Base-by-base conservation (phyloP, 768 basidiomycete species). In the Paxillus involutus region DNA sequence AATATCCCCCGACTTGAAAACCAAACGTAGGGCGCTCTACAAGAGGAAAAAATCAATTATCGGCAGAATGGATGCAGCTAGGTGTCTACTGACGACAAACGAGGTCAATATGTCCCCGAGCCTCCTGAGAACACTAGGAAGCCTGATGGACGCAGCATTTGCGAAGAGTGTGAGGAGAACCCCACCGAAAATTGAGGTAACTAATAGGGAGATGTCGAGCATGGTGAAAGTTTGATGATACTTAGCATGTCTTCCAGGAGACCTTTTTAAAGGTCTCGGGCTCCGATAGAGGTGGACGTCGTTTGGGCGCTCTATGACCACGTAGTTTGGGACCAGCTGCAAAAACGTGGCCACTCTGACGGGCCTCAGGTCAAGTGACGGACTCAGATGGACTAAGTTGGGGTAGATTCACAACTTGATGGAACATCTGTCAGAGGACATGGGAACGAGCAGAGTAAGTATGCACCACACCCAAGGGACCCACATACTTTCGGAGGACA, bases 161-260 rank as follows among this genome's bases (percentile, higher is more conserved):
- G 55, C 54, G 17, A 59, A 21, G 21, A 21, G 21, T 3, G 21
- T 21, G 21, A 21, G 21, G 21, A 63, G 26, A 21, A 49, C 54
- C 24, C 53, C 55, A 9, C 62, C 58, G 11, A 63, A 35, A 44
- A 60, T 39, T 4, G 58, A 59, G 4, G 52, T 40, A 44, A 54
- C 58, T 35, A 56, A 26, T 33, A 44, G 46, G 37, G 56, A 50
- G 45, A 59, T 48, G 30, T 63, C 53, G 7, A 59, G 30, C 61
- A 62, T 62, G 49, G 35, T 21, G 21, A 21, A 21, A 21, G 21
- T 21, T 21, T 21, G 21, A 21, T 21, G 3, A 21, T 21, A 21
- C 21, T 21, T 21, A 21, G 21, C 21, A 21, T 21, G 21, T 21
- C 21, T 21, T 21, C 3, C 21, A 21, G 21, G 3, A 21, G 21